Evolutionary conservation across 1,284 basidiomycete species (phyloP).

Genomic region (Rhodotorula sp.): DNA sequence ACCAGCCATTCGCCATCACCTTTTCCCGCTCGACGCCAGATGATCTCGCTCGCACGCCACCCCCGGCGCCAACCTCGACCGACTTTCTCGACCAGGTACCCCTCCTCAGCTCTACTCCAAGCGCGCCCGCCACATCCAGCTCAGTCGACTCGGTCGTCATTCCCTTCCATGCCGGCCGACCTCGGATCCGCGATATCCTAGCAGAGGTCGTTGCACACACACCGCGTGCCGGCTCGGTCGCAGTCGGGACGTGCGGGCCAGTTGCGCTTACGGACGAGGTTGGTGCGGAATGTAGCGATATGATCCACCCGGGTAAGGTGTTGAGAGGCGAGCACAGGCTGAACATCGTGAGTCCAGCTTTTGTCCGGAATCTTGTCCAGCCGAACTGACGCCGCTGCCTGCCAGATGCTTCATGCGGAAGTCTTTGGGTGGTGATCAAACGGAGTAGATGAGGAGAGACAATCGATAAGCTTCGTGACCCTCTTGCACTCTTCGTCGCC

Average conservation of each 20-base stretch:
- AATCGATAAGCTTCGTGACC: no score
- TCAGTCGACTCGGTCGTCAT: neutral
- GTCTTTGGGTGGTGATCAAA: conserved; percentile 20
- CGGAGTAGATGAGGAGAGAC: no score
- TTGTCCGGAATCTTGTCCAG: neutral
- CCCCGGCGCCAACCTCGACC: neutral
- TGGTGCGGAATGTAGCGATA: conserved; percentile 2
- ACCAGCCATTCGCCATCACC: neutral
- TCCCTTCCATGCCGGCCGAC: conserved; percentile 5
- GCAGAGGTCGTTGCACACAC: conserved; percentile 2
- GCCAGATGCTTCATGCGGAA: conserved; percentile 17
- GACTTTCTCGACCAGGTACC: neutral
- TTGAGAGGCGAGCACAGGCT: conserved; percentile 14
- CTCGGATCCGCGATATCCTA: conserved; percentile 9
- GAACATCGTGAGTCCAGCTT: conserved; percentile 14
- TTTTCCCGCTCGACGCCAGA: neutral
- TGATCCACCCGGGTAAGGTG: conserved; percentile 5
- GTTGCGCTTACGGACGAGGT: conserved; percentile 8
- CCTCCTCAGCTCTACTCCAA: neutral
- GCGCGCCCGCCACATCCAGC: neutral
- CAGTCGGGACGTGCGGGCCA: conserved; percentile 16
- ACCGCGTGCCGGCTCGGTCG: conserved; percentile 8
- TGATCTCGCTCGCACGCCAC: neutral
- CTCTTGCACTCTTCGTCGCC: no score
- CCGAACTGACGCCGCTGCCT: no score